Conservation (phyloP, 1,284 basidiomycete genomes). For the Gymnopus androsaceus region DNA sequence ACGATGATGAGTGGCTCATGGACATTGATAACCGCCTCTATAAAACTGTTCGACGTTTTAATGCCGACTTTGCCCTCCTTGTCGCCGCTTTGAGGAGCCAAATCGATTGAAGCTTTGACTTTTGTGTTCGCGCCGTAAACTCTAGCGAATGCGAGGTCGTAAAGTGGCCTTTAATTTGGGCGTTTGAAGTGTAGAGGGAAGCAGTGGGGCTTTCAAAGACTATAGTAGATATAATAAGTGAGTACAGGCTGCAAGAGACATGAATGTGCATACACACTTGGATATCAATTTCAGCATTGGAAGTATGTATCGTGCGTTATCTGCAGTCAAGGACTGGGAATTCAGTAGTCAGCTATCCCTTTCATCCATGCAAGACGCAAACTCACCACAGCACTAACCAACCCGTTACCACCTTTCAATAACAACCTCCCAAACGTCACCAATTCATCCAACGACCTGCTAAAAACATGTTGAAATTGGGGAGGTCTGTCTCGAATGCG, state of each 20-base stretch:
- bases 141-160: not conserved
- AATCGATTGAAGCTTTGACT: not conserved
- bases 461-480: slow-evolving; percentile 33
- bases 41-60: not conserved
- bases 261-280: not conserved
- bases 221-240: not conserved
- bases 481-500: slow-evolving; percentile 41
- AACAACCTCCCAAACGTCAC: slow-evolving; percentile 33
- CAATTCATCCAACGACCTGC: slow-evolving; percentile 24
- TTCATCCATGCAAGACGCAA: not conserved
- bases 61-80: not conserved
- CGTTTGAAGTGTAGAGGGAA: slow-evolving; percentile 8
- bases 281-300: slow-evolving; percentile 10
- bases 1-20: not conserved
- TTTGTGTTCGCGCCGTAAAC: not conserved
- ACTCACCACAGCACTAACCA: slow-evolving; percentile 33
- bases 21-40: not conserved
- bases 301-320: slow-evolving; percentile 8
- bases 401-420: slow-evolving; percentile 33
- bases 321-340: slow-evolving; percentile 7
- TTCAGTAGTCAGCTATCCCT: not conserved
- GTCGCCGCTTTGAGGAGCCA: not conserved
- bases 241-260: no score
- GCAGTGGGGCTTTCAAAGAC: slow-evolving; percentile 2
- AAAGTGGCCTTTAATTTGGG: slow-evolving; percentile 5